These are phyloP conservation scores for Neoboletus brunneissimus DNA, from an alignment of 768 basidiomycete species.

Conservation along the genomic window DNA sequence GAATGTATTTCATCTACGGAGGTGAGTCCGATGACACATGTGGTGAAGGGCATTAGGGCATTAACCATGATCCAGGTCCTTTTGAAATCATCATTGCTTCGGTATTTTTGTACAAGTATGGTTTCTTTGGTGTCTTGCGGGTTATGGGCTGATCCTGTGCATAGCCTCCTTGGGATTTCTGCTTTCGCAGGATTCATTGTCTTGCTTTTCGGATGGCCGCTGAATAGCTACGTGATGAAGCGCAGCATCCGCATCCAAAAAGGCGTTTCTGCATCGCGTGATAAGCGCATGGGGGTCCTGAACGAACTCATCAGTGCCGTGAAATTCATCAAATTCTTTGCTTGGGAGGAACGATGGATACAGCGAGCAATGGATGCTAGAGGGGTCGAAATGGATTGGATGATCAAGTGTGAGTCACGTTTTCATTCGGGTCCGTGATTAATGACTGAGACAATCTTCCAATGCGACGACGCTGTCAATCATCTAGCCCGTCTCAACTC, in stretches of 20 bases:
- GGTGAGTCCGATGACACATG: constrained; percentile 32
- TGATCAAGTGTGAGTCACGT: constrained; percentile 56
- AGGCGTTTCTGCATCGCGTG: constrained; percentile 33
- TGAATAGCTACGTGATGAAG: constrained; percentile 41
- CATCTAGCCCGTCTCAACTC: constrained; percentile 65
- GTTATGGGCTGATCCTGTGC: constrained; percentile 47
- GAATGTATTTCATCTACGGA: constrained; percentile 65
- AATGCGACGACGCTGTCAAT: background rate
- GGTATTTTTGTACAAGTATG: constrained; percentile 72
- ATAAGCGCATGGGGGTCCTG: constrained; percentile 43
- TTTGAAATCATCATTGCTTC: constrained; percentile 75
- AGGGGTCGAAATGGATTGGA: constrained; percentile 69
- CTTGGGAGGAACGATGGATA: constrained; percentile 45
- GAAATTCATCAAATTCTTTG: constrained; percentile 44
- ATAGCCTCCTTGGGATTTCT: constrained; percentile 43
- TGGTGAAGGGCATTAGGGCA: background rate
- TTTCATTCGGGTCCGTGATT: background rate
- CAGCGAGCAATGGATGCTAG: constrained; percentile 46
- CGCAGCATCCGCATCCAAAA: constrained; percentile 39
- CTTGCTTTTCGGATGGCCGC: constrained; percentile 38
- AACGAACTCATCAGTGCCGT: constrained; percentile 44
- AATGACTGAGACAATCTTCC: background rate
- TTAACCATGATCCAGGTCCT: constrained; percentile 44
- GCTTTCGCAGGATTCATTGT: constrained; percentile 47
- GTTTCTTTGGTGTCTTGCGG: background rate